These are phyloP conservation scores for Emericellopsis cladophorae DNA, from an alignment of 2,329 filamentous ascomycete genomes.

Conservation along the genomic window DNA sequence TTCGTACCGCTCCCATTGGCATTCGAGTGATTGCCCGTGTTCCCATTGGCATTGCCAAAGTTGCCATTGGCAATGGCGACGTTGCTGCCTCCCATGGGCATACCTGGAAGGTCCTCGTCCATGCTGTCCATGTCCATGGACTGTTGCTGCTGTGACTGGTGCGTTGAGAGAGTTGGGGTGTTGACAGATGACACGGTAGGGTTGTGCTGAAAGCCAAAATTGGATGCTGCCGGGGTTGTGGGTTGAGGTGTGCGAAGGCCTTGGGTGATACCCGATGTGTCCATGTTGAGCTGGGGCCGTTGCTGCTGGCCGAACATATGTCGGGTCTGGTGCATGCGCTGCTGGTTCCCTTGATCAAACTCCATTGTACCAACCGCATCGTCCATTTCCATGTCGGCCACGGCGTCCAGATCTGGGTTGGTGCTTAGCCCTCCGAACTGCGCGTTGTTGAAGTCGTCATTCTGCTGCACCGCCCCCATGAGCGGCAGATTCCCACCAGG, in stretches of 20 bases:
- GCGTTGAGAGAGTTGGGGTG: slow-evolving; percentile 78
- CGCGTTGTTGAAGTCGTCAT: slow-evolving; percentile 12
- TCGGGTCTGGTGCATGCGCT: slow-evolving; percentile 53
- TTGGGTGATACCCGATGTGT: slow-evolving; percentile 62
- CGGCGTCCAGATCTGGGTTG: slow-evolving; percentile 62
- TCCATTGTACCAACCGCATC: slow-evolving; percentile 60
- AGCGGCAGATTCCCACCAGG: slow-evolving; percentile 2
- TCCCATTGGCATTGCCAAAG: slow-evolving; percentile 27
- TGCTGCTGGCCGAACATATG: slow-evolving; percentile 56
- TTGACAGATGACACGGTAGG: slow-evolving; percentile 96
- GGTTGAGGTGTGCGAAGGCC: slow-evolving; percentile 78
- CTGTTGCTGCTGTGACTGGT: slow-evolving; percentile 54
- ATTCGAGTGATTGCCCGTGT: slow-evolving; percentile 14
- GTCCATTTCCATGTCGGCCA: slow-evolving; percentile 96
- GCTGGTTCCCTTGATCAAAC: slow-evolving; percentile 40
- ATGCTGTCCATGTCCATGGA: slow-evolving; percentile 45
- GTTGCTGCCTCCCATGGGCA: slow-evolving; percentile 49
- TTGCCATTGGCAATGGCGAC: slow-evolving; percentile 31
- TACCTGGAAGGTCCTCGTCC: slow-evolving; percentile 59
- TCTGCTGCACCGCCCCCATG: slow-evolving; percentile 7
- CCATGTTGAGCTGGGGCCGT: slow-evolving; percentile 65
- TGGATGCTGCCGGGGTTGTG: slow-evolving; percentile 66
- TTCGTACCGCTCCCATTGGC: slow-evolving; percentile 41
- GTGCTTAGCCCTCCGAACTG: slow-evolving; percentile 26
- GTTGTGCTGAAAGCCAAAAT: slow-evolving; percentile 77